Evolutionary conservation across 345 rosid species (phyloP), one percentile per base, ranked within the genome.

Genomic region (Heritiera littoralis): DNA sequence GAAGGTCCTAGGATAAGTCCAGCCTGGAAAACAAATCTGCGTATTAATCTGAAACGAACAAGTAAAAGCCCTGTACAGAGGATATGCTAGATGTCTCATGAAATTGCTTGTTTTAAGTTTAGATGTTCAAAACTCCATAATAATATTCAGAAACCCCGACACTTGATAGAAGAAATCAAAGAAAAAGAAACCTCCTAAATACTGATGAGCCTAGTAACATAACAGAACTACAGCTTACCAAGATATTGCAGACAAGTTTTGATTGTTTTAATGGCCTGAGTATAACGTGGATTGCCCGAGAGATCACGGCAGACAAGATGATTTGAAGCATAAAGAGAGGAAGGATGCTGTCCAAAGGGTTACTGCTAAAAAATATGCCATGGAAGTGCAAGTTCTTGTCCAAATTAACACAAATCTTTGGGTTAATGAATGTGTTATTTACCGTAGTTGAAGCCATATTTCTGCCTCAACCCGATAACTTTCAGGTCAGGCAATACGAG

Each of bases 1-100:
- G 79, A 77, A 7, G 79, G 79, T 66, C 74, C 79, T 35, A 77
- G 48, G 79, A 77, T 66, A 40, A 77, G 4, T 15, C 79, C 74
- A 51, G 73, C 73, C 79, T 77, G 38, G 0, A 61, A 65, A 64
- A 48, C 9, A 63, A 9, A 43, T 2, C 65, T 38, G 10, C 28
- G 65, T 7, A n/a, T 56, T 49, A 11, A 49, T 49, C 15, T 49
- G 54, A 51, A 51, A 51, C 15, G 3, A 51, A 51, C 55, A 12
- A 12, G 55, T 51, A 51, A 51, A 51, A 51, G 55, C 15, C 13
- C 55, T 51, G 55, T 51, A 9, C 17, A 51, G 55, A 12, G 17
- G 55, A 51, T 51, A 51, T 51, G 55, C 43, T 41, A 3, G 6
- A 17, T 6, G n/a, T 0, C 28, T 56, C 18, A 6, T 56, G 10